These are phyloP conservation scores for Neophaeococcomyces mojaviensis DNA, from an alignment of 2,329 filamentous ascomycete species.

Conservation along the genomic window DNA sequence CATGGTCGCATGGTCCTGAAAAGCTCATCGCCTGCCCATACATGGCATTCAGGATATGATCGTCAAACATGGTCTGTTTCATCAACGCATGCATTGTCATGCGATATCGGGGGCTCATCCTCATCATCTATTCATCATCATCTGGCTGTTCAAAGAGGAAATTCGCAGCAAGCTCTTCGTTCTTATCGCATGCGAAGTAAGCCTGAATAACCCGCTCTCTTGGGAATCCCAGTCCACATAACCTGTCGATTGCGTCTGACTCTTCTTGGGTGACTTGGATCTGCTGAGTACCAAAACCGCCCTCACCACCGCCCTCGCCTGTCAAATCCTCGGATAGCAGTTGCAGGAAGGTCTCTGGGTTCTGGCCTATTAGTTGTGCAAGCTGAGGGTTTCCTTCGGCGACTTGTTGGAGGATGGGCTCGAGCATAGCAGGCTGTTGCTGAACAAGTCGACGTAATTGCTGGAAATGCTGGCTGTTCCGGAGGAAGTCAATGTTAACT, in stretches of 20 bases:
- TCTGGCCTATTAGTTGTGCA: slow-evolving; percentile 80
- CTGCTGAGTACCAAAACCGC: slow-evolving; percentile 75
- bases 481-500: slow-evolving; percentile 83
- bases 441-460: slow-evolving; percentile 95
- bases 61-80: too few relatives aligned
- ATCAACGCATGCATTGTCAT: too few relatives aligned
- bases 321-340: slow-evolving; percentile 61
- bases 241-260: slow-evolving; percentile 91
- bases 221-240: slow-evolving; percentile 88
- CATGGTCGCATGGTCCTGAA: too few relatives aligned
- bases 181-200: slow-evolving; percentile 99
- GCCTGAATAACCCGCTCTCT: slow-evolving; percentile 92
- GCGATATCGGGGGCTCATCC: too few relatives aligned
- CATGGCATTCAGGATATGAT: too few relatives aligned
- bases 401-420: slow-evolving; percentile 94
- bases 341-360: slow-evolving; percentile 88
- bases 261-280: slow-evolving; percentile 94
- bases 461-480: slow-evolving; percentile 95
- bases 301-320: slow-evolving; percentile 24
- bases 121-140: slow-evolving; percentile 55
- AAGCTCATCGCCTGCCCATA: too few relatives aligned
- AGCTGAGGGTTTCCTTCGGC: slow-evolving; percentile 91
- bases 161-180: slow-evolving; percentile 95
- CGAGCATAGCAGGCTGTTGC: slow-evolving; percentile 96
- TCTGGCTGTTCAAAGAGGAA: slow-evolving; percentile 97